Percentiles rank a stretch among this genome's conserved stretches.
phyloP scores from a whole-genome alignment of 192 early-diverging fungal species.

The Backusella tuberculispora region DNA sequence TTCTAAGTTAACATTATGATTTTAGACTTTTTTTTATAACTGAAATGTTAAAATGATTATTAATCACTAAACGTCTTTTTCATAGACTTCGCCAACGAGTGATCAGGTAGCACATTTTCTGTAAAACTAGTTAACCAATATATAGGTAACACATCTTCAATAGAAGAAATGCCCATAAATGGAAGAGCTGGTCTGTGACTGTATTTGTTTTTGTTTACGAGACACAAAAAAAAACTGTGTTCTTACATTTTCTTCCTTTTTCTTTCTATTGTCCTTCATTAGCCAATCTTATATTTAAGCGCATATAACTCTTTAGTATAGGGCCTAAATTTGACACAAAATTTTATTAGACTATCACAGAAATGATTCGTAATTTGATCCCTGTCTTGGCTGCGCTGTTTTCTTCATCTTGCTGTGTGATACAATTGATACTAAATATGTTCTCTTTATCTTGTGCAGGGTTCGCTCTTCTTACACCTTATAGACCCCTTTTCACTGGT shows the following conservation, averaged over 20 bases:
- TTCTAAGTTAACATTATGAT: background rate
- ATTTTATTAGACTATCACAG: conserved; percentile 17
- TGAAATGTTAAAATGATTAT: background rate
- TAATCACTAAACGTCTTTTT: too few species aligned
- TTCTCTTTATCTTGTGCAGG: conserved; percentile 60
- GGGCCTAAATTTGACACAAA: background rate
- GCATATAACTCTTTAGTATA: background rate
- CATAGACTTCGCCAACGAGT: too few species aligned
- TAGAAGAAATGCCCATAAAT: background rate
- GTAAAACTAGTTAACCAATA: background rate
- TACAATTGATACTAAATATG: conserved; percentile 56
- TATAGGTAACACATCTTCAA: background rate
- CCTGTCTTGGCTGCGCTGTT: conserved; percentile 42
- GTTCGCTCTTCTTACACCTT: conserved; percentile 56
- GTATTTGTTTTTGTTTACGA: background rate
- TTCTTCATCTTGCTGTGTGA: conserved; percentile 54
- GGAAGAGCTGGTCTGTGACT: background rate
- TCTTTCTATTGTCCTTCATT: background rate
- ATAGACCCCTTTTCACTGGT: conserved; percentile 43
- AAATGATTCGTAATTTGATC: conserved; percentile 11
- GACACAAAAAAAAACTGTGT: too few species aligned
- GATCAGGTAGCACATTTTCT: background rate
- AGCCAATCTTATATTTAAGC: background rate
- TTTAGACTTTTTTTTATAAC: background rate
- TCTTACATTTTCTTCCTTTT: background rate